A percentile compares a stretch with the other conserved stretches of the same genome.
Conservation (phyloP, 192 early-diverging fungal genomes). For the Pilaira anomala region DNA sequence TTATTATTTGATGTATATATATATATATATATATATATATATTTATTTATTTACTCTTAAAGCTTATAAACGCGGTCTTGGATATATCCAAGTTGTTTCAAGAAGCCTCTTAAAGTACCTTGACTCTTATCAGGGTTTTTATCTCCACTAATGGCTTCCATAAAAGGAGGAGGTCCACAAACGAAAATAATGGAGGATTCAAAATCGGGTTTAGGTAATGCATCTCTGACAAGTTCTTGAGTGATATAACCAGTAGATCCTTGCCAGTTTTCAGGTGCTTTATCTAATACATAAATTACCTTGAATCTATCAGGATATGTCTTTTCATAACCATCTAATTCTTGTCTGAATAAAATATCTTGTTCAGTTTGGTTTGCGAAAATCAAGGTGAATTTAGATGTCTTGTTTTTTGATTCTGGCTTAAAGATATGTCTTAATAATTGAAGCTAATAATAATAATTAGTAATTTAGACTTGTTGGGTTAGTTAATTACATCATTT, state of each 20-base stretch:
- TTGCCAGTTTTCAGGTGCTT: conserved; percentile 62
- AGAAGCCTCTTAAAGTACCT: conserved; percentile 78
- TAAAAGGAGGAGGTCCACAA: conserved; percentile 64
- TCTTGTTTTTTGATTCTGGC: conserved; percentile 51
- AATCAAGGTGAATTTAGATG: conserved; percentile 68
- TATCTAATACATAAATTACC: conserved; percentile 65
- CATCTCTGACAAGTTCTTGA: conserved; percentile 63
- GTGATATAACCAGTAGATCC: conserved; percentile 74
- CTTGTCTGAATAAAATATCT: conserved; percentile 64
- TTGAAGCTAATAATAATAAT: conserved; percentile 39
- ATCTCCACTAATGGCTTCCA: conserved; percentile 66
- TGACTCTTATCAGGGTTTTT: conserved; percentile 83
- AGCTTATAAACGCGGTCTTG: conserved; percentile 7
- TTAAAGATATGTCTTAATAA: conserved; percentile 59
- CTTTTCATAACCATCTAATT: conserved; percentile 58
- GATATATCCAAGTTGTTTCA: conserved; percentile 48
- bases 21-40: neutral
- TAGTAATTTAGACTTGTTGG: neutral
- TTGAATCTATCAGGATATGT: conserved; percentile 61
- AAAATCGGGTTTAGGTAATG: conserved; percentile 56
- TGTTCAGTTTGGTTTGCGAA: conserved; percentile 69
- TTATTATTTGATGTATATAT: neutral
- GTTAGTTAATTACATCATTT: conserved; percentile 6
- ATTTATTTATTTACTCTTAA: neutral
- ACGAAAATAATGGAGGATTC: conserved; percentile 50